phyloP scores from a whole-genome alignment of 441 rosid species.

The Biscutella laevigata region DNA sequence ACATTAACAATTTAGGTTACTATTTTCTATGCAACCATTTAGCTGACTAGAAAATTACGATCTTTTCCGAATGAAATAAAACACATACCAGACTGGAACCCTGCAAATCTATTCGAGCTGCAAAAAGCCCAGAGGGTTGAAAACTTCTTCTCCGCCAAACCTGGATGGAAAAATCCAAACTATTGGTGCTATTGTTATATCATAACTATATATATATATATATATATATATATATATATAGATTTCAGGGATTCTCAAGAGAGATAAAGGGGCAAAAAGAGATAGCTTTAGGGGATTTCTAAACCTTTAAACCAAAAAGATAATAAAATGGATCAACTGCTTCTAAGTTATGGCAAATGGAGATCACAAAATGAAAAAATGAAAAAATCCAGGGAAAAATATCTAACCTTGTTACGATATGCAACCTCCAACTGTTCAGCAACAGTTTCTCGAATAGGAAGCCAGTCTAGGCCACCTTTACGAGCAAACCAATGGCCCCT shows the following conservation, averaged over 20 bases:
- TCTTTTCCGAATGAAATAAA: slow-evolving; percentile 2
- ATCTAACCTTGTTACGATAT: slow-evolving; percentile 60
- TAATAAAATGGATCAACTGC: not conserved
- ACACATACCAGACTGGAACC: slow-evolving; percentile 73
- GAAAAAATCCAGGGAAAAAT: not conserved
- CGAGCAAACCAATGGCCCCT: slow-evolving; percentile 99
- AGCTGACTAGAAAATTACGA: slow-evolving; percentile 2
- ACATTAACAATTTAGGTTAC: slow-evolving; percentile 19
- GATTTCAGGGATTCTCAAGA: not conserved
- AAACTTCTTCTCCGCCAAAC: slow-evolving; percentile 95
- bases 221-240: not conserved
- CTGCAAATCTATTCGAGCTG: slow-evolving; percentile 91
- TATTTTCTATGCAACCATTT: slow-evolving; percentile 5
- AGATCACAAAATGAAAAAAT: not conserved
- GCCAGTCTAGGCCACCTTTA: slow-evolving; percentile 91
- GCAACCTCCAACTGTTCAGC: slow-evolving; percentile 93
- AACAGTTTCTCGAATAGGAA: slow-evolving; percentile 89
- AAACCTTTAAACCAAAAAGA: not conserved
- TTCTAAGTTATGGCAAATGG: not conserved
- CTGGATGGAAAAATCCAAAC: slow-evolving; percentile 35
- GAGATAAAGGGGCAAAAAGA: not conserved
- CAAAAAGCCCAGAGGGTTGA: slow-evolving; percentile 95
- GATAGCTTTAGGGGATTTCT: not conserved
- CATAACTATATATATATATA: too few relatives aligned
- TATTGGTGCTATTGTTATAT: slow-evolving; percentile 6